A percentile compares a stretch with the other conserved stretches of the same genome.
Conservation (phyloP, 2,329 filamentous ascomycete genomes). For the Ophiostoma novo-ulmi region DNA sequence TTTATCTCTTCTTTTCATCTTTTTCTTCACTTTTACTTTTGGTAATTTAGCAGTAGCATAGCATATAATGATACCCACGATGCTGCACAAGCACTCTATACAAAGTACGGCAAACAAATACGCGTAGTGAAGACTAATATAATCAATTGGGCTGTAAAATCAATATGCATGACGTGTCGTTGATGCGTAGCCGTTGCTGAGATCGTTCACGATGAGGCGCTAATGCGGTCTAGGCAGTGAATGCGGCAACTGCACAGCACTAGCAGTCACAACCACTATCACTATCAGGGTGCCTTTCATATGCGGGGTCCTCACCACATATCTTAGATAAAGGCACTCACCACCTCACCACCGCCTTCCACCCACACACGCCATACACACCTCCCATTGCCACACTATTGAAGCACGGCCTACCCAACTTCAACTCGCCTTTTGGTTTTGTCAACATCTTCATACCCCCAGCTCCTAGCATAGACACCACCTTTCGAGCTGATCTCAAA, state of each 20-base stretch:
- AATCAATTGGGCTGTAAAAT: not conserved
- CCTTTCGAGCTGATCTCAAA: not conserved
- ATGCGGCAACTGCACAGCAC: not conserved
- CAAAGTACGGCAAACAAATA: not conserved
- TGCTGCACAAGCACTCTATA: not conserved
- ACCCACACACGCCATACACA: not conserved
- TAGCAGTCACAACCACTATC: not conserved
- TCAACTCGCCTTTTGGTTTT: not conserved
- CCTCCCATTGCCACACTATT: not conserved
- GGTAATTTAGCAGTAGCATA: not conserved
- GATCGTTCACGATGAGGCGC: not conserved
- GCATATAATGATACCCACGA: slow-evolving; percentile 17
- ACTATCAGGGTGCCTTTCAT: not conserved
- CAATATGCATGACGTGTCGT: not conserved
- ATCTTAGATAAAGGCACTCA: not conserved
- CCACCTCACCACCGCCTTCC: not conserved
- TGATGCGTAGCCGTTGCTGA: not conserved
- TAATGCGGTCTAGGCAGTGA: not conserved
- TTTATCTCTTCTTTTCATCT: not conserved
- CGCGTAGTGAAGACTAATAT: not conserved
- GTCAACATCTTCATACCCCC: not conserved
- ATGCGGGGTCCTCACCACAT: slow-evolving; percentile 7
- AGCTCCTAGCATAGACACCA: not conserved
- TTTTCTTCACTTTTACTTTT: not conserved
- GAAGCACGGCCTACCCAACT: not conserved